A percentile compares a stretch with the other conserved stretches of the same genome.
Evolutionary conservation across 331 rosid species (phyloP).

Genomic region (Cydonia oblonga): DNA sequence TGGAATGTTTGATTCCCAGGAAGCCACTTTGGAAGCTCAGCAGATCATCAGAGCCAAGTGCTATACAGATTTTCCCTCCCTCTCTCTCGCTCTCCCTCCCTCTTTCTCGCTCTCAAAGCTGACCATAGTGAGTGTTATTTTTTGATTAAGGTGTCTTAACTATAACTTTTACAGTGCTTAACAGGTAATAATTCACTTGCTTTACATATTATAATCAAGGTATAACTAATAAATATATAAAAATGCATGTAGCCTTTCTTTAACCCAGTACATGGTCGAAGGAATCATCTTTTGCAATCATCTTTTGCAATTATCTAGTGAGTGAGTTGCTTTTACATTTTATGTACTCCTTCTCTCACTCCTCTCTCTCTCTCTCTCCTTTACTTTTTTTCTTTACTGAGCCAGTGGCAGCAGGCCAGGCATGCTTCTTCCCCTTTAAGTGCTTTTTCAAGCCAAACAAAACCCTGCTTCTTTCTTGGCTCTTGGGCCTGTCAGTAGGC

Average conservation of each 20-base stretch:
- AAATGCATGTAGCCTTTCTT: constrained; percentile 10
- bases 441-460: constrained; percentile 7
- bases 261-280: constrained; percentile 56
- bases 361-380: background rate
- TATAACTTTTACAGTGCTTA: constrained; percentile 32
- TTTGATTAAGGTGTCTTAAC: too few relatives aligned
- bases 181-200: constrained; percentile 43
- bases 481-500: constrained; percentile 32
- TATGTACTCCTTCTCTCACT: constrained; percentile 7
- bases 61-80: too few relatives aligned
- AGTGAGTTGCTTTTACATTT: constrained; percentile 18
- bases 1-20: constrained; percentile 51
- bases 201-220: constrained; percentile 10
- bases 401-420: constrained; percentile 23
- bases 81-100: background rate
- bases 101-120: background rate
- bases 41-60: too few relatives aligned
- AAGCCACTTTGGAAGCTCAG: constrained; percentile 16
- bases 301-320: constrained; percentile 46
- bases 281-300: constrained; percentile 40
- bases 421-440: constrained; percentile 30
- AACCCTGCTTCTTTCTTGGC: constrained; percentile 26
- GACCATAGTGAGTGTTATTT: constrained; percentile 12
- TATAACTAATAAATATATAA: constrained; percentile 12
- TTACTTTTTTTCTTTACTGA: constrained; percentile 26